These are phyloP conservation scores for Besnoitia besnoiti DNA, from an alignment of 169 alveolate species.

Conservation along the genomic window DNA sequence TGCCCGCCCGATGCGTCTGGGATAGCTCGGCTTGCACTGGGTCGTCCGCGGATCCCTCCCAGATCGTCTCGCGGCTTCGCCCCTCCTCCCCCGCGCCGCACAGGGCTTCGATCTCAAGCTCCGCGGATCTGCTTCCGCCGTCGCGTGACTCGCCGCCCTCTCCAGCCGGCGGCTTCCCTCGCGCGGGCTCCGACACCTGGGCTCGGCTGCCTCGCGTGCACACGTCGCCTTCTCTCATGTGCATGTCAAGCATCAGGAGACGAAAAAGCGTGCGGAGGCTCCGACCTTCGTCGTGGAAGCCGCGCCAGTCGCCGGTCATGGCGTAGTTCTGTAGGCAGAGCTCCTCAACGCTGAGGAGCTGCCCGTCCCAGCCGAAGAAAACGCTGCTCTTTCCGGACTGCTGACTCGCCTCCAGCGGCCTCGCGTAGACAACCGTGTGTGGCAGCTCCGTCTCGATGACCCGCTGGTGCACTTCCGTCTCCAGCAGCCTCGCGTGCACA, in stretches of 20 bases:
- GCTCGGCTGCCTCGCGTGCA: neutral
- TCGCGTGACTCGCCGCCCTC: constrained; percentile 17
- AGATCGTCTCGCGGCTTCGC: no score
- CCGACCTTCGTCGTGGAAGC: constrained; percentile 50
- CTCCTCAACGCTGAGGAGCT: constrained; percentile 43
- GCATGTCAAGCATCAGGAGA: neutral
- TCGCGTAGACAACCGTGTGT: constrained; percentile 14
- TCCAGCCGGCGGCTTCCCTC: neutral
- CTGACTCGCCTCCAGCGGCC: constrained; percentile 45
- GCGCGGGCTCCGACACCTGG: neutral
- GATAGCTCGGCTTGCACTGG: neutral
- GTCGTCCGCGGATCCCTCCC: no score
- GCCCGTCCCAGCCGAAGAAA: constrained; percentile 47
- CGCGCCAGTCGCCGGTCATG: constrained; percentile 55
- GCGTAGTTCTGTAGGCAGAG: constrained; percentile 50
- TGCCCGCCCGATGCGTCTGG: neutral
- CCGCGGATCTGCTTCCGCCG: neutral
- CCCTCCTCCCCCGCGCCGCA: no score
- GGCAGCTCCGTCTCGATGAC: constrained; percentile 45
- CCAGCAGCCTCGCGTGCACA: constrained; percentile 35
- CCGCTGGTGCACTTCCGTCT: constrained; percentile 7
- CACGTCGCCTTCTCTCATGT: neutral
- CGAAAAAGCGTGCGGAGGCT: constrained; percentile 35
- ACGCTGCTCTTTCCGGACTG: constrained; percentile 44
- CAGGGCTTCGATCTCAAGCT: neutral